Evolutionary conservation across 352 stramenopile genomes (phyloP).

Genomic region (Globisporangium yorkense): DNA sequence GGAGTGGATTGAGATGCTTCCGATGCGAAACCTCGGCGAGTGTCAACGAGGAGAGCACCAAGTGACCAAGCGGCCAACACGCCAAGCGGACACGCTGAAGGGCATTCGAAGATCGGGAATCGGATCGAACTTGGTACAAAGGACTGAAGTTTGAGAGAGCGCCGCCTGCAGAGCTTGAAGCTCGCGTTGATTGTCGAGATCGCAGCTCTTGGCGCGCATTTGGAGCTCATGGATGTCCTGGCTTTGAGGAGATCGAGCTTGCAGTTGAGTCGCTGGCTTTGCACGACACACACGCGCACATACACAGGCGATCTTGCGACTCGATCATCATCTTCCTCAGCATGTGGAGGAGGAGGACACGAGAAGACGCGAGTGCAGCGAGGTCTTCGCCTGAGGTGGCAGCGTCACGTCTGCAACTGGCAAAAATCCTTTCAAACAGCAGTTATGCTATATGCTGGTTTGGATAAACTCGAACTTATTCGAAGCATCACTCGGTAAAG

Average conservation of each 20-base stretch:
- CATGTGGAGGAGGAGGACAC: neutral
- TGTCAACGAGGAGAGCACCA: too few relatives aligned
- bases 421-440: neutral
- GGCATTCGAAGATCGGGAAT: neutral
- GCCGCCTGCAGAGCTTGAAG: neutral
- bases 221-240: neutral
- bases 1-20: neutral
- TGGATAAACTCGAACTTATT: neutral
- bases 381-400: neutral
- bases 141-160: too few relatives aligned
- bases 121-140: neutral
- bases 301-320: neutral
- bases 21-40: too few relatives aligned
- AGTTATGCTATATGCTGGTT: neutral
- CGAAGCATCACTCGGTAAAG: neutral
- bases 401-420: neutral
- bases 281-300: neutral
- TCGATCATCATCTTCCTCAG: neutral
- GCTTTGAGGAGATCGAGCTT: constrained; percentile 1
- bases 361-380: neutral
- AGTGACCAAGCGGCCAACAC: too few relatives aligned
- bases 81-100: too few relatives aligned
- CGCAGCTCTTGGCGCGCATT: neutral
- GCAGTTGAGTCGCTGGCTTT: neutral
- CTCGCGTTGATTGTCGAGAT: neutral